A percentile compares a stretch with the other conserved stretches of the same genome.
Conservation (phyloP, 345 rosid species). For the Acer saccharum region DNA sequence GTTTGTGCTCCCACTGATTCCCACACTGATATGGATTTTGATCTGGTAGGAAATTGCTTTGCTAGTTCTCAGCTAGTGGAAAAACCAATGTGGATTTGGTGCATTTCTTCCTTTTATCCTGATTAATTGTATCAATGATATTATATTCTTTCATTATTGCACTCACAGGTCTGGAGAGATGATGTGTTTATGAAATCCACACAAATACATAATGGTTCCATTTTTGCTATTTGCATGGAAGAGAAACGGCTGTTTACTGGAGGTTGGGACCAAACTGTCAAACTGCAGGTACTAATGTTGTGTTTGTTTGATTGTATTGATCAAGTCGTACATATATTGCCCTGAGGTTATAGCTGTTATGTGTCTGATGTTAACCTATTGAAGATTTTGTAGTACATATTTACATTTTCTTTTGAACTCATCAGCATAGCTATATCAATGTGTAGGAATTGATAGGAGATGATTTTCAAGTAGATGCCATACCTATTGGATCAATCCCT, state of each 20-base stretch:
- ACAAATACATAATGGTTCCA: slow-evolving; percentile 60
- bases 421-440: background rate
- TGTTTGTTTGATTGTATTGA: background rate
- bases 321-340: background rate
- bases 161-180: slow-evolving; percentile 74
- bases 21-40: background rate
- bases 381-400: background rate
- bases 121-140: slow-evolving; percentile 5
- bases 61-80: background rate
- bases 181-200: slow-evolving; percentile 55
- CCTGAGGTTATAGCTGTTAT: background rate
- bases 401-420: slow-evolving; percentile 12
- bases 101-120: background rate
- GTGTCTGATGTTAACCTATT: background rate
- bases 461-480: slow-evolving; percentile 55
- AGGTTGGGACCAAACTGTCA: slow-evolving; percentile 86
- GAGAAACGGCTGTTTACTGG: slow-evolving; percentile 70
- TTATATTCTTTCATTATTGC: slow-evolving; percentile 13
- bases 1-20: background rate
- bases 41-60: background rate
- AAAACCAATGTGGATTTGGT: background rate
- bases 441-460: slow-evolving; percentile 75
- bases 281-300: slow-evolving; percentile 53
- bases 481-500: slow-evolving; percentile 64
- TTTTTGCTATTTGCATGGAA: slow-evolving; percentile 57